Evolutionary conservation across 371 early-diverging fungal species (phyloP).

Genomic region (Vairimorpha necatrix): DNA sequence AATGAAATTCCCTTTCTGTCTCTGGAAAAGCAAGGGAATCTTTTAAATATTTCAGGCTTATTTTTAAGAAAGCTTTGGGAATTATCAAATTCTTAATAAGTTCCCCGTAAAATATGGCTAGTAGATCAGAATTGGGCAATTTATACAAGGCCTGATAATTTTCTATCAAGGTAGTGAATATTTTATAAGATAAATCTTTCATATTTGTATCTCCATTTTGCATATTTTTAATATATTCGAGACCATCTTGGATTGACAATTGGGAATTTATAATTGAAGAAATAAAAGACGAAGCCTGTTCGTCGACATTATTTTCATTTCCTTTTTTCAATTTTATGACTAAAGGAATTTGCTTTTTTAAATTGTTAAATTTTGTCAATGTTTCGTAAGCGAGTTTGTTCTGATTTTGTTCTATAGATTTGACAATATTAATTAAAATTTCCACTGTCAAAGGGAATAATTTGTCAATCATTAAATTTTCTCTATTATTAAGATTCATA

Average conservation of each 20-base stretch:
- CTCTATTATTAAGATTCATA: neutral
- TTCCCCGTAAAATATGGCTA: slow-evolving; percentile 53
- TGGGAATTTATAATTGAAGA: slow-evolving; percentile 49
- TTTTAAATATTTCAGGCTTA: slow-evolving; percentile 38
- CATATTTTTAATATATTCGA: slow-evolving; percentile 30
- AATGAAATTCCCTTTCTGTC: slow-evolving; percentile 51
- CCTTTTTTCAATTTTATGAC: slow-evolving; percentile 16
- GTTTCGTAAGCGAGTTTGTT: slow-evolving; percentile 26
- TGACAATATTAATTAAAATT: slow-evolving; percentile 26
- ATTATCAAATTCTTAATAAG: slow-evolving; percentile 52
- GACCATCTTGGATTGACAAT: slow-evolving; percentile 17
- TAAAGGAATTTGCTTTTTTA: slow-evolving; percentile 29
- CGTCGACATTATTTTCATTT: slow-evolving; percentile 25
- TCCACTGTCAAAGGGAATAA: slow-evolving; percentile 50
- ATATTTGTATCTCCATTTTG: slow-evolving; percentile 21
- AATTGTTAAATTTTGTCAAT: slow-evolving; percentile 11
- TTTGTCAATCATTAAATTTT: slow-evolving; percentile 19
- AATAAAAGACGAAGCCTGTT: slow-evolving; percentile 51
- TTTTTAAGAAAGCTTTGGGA: slow-evolving; percentile 38
- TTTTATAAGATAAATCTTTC: slow-evolving; percentile 40
- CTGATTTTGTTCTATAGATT: slow-evolving; percentile 15
- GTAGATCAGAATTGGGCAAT: slow-evolving; percentile 39
- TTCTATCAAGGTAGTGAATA: slow-evolving; percentile 50
- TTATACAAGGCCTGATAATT: slow-evolving; percentile 46
- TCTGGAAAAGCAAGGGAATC: slow-evolving; percentile 41